Evolutionary conservation across 2,329 filamentous ascomycete species (phyloP).

Genomic region (Arthroderma sp.): DNA sequence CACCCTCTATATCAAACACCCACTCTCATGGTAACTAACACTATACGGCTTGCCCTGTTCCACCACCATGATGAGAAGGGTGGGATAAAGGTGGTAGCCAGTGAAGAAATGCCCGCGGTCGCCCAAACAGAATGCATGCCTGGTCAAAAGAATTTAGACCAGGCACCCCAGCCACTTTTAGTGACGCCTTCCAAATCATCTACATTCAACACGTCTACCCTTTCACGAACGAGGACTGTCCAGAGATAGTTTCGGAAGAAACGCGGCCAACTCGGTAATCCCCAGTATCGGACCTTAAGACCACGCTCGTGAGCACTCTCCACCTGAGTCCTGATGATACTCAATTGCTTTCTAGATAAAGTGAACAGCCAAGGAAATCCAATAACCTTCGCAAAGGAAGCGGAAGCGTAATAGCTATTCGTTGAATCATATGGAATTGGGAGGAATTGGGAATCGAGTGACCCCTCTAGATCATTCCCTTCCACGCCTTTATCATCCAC

Average conservation of each 20-base stretch:
- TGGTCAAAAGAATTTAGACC: background rate
- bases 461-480: background rate
- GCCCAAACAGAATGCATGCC: no score
- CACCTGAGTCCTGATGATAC: slow-evolving; percentile 39
- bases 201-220: slow-evolving; percentile 44
- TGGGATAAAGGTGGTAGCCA: no score
- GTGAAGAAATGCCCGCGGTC: no score
- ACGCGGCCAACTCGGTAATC: slow-evolving; percentile 42
- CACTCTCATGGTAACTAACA: no score
- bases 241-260: slow-evolving; percentile 42
- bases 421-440: slow-evolving; percentile 33
- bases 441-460: slow-evolving; percentile 16
- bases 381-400: slow-evolving; percentile 37
- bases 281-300: slow-evolving; percentile 45
- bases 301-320: slow-evolving; percentile 38
- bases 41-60: no score
- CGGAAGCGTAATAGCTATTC: slow-evolving; percentile 47
- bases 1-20: no score
- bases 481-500: background rate
- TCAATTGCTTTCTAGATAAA: slow-evolving; percentile 33
- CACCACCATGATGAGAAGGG: no score
- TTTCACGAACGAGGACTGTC: slow-evolving; percentile 40
- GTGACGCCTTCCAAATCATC: slow-evolving; percentile 42
- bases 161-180: slow-evolving; percentile 20
- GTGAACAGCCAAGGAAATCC: slow-evolving; percentile 38